Conservation (phyloP, 805 yeast genomes). For the Yarrowia porcina region DNA sequence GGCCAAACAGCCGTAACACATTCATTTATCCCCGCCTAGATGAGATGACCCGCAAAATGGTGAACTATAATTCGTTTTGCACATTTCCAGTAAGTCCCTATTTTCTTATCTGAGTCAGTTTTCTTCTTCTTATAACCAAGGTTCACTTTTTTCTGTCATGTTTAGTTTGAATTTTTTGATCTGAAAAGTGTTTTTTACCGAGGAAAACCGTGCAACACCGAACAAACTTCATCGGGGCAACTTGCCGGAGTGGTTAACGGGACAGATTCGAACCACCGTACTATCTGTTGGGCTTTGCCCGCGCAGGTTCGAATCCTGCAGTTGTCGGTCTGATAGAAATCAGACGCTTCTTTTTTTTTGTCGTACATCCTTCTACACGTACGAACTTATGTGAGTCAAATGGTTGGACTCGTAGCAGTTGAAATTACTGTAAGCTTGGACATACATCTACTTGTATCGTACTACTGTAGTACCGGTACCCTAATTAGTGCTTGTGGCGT, state of each 20-base stretch:
- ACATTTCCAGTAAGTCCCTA: too few relatives aligned
- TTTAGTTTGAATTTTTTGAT: too few relatives aligned
- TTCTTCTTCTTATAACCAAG: too few relatives aligned
- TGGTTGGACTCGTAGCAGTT: neutral
- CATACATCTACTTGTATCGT: too few relatives aligned
- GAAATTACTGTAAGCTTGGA: neutral
- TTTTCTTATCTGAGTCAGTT: too few relatives aligned
- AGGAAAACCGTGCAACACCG: neutral
- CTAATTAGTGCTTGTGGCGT: too few relatives aligned
- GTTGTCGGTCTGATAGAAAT: conserved; percentile 31
- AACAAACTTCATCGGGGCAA: neutral
- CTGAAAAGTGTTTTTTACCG: neutral
- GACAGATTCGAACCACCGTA: conserved; percentile 23
- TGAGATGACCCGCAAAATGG: too few relatives aligned
- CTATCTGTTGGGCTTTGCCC: conserved; percentile 36
- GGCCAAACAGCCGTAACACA: too few relatives aligned
- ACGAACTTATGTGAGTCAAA: neutral
- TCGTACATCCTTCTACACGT: neutral
- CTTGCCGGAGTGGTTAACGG: conserved; percentile 26
- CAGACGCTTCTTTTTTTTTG: neutral
- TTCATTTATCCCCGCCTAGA: too few relatives aligned
- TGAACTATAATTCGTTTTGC: too few relatives aligned
- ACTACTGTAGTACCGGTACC: too few relatives aligned
- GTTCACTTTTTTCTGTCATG: too few relatives aligned
- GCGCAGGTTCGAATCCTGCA: conserved; percentile 41